A percentile compares a stretch with the other conserved stretches of the same genome.
phyloP scores from a whole-genome alignment of 139 green algal genomes.

The Asterochloris erici region DNA sequence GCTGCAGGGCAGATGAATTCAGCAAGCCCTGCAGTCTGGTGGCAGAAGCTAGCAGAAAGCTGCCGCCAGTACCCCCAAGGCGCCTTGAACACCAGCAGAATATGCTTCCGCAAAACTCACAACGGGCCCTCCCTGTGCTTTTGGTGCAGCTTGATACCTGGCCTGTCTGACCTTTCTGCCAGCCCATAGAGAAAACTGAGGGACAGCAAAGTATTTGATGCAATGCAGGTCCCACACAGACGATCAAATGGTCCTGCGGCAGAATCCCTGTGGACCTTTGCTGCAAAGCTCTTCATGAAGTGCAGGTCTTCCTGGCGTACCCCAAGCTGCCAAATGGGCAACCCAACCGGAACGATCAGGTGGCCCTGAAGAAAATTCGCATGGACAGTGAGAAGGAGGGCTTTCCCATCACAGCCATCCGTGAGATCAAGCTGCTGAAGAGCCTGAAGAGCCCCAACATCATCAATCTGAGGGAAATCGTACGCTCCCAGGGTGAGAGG shows the following conservation, averaged over 20 bases:
- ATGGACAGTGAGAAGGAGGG: conserved; percentile 99
- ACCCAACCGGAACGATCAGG: conserved; percentile 27
- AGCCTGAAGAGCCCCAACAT: conserved; percentile 86
- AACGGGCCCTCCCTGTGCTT: too few species aligned
- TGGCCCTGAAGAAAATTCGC: conserved; percentile 97
- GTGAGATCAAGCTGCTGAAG: conserved; percentile 98
- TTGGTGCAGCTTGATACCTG: too few species aligned
- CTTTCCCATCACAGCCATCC: conserved; percentile 98
- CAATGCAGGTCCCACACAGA: background rate
- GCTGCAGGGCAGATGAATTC: too few species aligned
- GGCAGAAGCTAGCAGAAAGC: too few species aligned
- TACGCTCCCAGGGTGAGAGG: conserved; percentile 72
- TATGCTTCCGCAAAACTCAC: too few species aligned
- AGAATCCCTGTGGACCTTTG: background rate
- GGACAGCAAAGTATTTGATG: too few species aligned
- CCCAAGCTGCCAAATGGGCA: conserved; percentile 39
- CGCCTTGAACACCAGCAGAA: too few species aligned
- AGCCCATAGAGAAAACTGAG: too few species aligned
- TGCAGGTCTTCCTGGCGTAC: conserved; percentile 38
- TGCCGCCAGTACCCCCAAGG: too few species aligned
- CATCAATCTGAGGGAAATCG: conserved; percentile 95
- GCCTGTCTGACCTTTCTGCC: too few species aligned
- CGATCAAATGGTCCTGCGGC: background rate
- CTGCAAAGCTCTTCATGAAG: background rate
- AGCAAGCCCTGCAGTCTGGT: too few species aligned